Evolutionary conservation across 306 rosid genomes (phyloP), one percentile per base, ranked within the genome.

Genomic region (Chamaecrista fasciculata): DNA sequence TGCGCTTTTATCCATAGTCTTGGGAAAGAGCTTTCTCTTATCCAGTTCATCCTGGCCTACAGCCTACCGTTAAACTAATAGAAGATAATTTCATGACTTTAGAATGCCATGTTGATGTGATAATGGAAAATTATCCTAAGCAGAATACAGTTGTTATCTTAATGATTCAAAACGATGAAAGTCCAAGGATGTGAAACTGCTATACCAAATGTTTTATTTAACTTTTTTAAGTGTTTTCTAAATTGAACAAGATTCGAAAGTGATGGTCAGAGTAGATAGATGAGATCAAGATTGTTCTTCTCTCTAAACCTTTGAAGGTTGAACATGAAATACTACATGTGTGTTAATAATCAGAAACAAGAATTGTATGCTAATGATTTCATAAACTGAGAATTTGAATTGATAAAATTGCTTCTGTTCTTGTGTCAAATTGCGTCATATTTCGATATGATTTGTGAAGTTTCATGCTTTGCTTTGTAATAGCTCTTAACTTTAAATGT

Each of bases 401-500:
- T 29, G 14, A 39, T 53, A 46, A 28, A 1, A 20, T 29, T 26
- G 15, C 51, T 4, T 2, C 21, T 46, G 9, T 15, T 46, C 51
- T 72, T 47, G 6, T n/a, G 42, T 74, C 28, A 16, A 42, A 37
- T 21, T 57, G 37, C 24, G 36, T 70, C 19, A 33, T 16, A 53
- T 66, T n/a, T n/a, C n/a, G n/a, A n/a, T n/a, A n/a, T n/a, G n/a
- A n/a, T n/a, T n/a, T n/a, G n/a, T n/a, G n/a, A n/a, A n/a, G n/a
- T 36, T 2, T 6, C 19, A 68, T 68, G 15, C 46, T 75, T 61
- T 19, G 9, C 53, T 29, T 26, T 44, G 19, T 23, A 21, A 20
- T 66, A 16, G 14, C 62, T 63, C 48, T 48, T 52, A 28, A 14
- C 15, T 21, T 76, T n/a, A n/a, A n/a, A n/a, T n/a, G n/a, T 39